phyloP scores from a whole-genome alignment of 305 asterid species.

The Solanum hybrid region DNA sequence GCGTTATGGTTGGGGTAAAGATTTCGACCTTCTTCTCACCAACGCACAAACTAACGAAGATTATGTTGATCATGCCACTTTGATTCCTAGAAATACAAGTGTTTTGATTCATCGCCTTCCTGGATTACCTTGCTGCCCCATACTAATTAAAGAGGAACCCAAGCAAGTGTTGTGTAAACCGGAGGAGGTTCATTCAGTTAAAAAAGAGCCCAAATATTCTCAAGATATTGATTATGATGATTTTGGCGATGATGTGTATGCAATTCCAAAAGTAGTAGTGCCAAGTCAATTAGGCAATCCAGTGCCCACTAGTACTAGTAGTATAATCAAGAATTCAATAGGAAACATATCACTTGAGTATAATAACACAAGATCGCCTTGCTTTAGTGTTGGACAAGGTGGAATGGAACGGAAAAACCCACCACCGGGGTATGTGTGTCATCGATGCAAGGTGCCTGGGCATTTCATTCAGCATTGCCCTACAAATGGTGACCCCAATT shows the following conservation, averaged over 20 bases:
- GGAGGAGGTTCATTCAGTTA: slow-evolving; percentile 44
- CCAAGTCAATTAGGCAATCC: neutral
- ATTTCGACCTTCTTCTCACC: slow-evolving; percentile 87
- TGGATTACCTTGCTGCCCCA: slow-evolving; percentile 80
- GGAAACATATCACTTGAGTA: neutral
- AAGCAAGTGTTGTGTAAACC: slow-evolving; percentile 16
- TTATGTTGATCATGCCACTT: slow-evolving; percentile 65
- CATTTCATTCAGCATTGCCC: neutral
- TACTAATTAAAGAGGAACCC: slow-evolving; percentile 66
- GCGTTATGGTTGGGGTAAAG: slow-evolving; percentile 93
- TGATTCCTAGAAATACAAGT: slow-evolving; percentile 47
- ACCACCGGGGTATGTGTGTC: neutral
- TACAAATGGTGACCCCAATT: neutral
- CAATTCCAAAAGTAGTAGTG: slow-evolving; percentile 43
- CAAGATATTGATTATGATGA: slow-evolving; percentile 36
- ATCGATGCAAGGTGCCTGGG: neutral
- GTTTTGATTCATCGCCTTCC: slow-evolving; percentile 70
- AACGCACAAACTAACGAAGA: slow-evolving; percentile 96
- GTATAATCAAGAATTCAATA: slow-evolving; percentile 62
- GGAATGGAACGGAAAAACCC: slow-evolving; percentile 22
- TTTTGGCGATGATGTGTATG: slow-evolving; percentile 14
- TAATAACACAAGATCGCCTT: neutral
- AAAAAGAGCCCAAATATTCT: slow-evolving; percentile 16
- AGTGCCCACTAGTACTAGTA: slow-evolving; percentile 31
- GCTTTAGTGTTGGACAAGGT: slow-evolving; percentile 4